Base-by-base conservation (phyloP, 768 basidiomycete species). In the Termitomyces sp. region DNA sequence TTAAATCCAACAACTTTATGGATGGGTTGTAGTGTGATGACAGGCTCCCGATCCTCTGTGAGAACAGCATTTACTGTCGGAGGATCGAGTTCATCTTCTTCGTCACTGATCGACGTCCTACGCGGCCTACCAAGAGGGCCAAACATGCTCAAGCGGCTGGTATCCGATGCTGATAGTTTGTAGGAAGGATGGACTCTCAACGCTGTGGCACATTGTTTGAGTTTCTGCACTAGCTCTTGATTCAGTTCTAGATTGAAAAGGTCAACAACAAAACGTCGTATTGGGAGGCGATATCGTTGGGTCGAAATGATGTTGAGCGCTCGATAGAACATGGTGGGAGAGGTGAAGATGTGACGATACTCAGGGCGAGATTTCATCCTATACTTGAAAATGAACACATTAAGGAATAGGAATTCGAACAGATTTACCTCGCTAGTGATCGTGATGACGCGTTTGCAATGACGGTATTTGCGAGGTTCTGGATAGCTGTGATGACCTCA, bases 371-470 rank as follows among this genome's bases (percentile, higher is more conserved):
- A 78, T 72, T 92, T 92, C 76, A 94, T 82, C 66, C 91, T 91
- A 61, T 5, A 21, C 27, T 57, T 25, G n/a, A 37, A 56, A 30
- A 11, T 44, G 27, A 45, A 59, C 39, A 56, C 40, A 37, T 7
- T 51, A 3, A 50, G 55, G 25, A 43, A 23, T 12, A 42, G 52
- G 51, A 53, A 35, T 34, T 27, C 23, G 53, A 43, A 41, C 48
- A 6, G 19, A 69, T 80, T 60, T 65, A 94, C 94, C 83, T 84
- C 28, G 92, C 87, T 39, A 99, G 76, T 17, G 92, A 88, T 45
- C 93, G 83, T 23, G 97, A 98, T 1, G 97, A 94, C 23, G 91
- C 84, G 65, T 95, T 95, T 0, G 95, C 94, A 56, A 98, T 90
- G 50, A 98, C 94, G 19, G 94, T 92, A 67, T 99, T 99, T 28